Conservation (phyloP, 805 yeast genomes). For the Yarrowia yakushimensis region DNA sequence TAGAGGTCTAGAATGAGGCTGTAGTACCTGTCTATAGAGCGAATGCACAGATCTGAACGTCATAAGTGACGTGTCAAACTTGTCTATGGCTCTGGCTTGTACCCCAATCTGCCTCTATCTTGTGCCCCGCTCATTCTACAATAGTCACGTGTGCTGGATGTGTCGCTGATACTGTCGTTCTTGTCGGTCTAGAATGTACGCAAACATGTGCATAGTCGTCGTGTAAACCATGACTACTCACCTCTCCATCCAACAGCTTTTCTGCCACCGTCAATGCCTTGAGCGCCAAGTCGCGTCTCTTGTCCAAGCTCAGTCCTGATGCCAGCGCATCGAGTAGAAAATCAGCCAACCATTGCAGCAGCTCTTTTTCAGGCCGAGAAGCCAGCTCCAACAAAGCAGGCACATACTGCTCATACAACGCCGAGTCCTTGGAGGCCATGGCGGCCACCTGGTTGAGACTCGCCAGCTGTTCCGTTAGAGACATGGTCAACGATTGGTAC, state of each 20-base stretch:
- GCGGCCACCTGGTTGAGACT: conserved; percentile 5
- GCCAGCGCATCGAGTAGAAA: conserved; percentile 3
- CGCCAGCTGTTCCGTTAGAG: not conserved
- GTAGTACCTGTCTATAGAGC: too few relatives aligned
- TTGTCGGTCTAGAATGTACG: too few relatives aligned
- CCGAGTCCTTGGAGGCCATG: conserved; percentile 1
- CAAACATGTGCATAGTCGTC: too few relatives aligned
- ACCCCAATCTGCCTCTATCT: too few relatives aligned
- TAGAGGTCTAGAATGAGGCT: too few relatives aligned
- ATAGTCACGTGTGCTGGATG: too few relatives aligned
- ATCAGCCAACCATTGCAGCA: not conserved
- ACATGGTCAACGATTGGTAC: not conserved
- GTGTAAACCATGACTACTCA: too few relatives aligned
- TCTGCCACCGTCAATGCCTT: not conserved
- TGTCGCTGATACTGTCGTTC: too few relatives aligned
- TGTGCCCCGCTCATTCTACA: too few relatives aligned
- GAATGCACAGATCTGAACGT: too few relatives aligned
- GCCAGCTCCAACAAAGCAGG: not conserved
- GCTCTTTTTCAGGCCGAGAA: not conserved
- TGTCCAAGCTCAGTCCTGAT: not conserved
- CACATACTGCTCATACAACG: conserved; percentile 8
- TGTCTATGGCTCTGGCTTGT: too few relatives aligned
- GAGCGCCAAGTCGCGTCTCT: not conserved
- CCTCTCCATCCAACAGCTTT: not conserved
- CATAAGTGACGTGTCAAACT: too few relatives aligned